These are phyloP conservation scores for Neobulgaria alba DNA, from an alignment of 2,329 filamentous ascomycete species.

Conservation along the genomic window DNA sequence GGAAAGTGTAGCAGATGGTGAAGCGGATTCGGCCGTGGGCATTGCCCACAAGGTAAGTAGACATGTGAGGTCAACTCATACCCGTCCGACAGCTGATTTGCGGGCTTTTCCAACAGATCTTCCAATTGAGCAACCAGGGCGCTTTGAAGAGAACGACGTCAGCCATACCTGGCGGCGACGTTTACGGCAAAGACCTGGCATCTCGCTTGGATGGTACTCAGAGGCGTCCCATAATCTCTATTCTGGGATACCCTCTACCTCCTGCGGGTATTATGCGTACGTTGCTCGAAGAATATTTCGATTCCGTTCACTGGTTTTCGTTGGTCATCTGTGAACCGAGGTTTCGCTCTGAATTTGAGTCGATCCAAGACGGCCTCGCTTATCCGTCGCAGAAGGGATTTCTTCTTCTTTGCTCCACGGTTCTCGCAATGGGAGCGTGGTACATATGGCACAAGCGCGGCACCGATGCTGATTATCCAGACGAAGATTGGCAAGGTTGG, in stretches of 20 bases:
- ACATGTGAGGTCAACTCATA: neutral
- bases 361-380: neutral
- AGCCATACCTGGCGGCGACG: neutral
- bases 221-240: conserved; percentile 17
- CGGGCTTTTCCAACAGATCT: conserved; percentile 1
- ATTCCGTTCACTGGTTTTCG: conserved; percentile 37
- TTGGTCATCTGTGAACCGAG: conserved; percentile 35
- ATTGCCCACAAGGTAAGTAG: neutral
- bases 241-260: conserved; percentile 8
- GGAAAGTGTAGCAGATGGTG: neutral
- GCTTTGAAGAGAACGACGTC: neutral
- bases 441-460: conserved; percentile 22
- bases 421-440: conserved; percentile 33
- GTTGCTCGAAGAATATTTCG: conserved; percentile 34
- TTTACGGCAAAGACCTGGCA: neutral
- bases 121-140: neutral
- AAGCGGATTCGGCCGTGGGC: neutral
- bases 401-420: conserved; percentile 30
- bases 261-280: conserved; percentile 17
- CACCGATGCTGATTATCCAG: neutral
- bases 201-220: neutral
- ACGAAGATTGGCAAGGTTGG: neutral
- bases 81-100: neutral
- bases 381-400: conserved; percentile 22
- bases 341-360: conserved; percentile 24